Conservation (phyloP, 2,329 filamentous ascomycete genomes). For the Fusarium robinianum region DNA sequence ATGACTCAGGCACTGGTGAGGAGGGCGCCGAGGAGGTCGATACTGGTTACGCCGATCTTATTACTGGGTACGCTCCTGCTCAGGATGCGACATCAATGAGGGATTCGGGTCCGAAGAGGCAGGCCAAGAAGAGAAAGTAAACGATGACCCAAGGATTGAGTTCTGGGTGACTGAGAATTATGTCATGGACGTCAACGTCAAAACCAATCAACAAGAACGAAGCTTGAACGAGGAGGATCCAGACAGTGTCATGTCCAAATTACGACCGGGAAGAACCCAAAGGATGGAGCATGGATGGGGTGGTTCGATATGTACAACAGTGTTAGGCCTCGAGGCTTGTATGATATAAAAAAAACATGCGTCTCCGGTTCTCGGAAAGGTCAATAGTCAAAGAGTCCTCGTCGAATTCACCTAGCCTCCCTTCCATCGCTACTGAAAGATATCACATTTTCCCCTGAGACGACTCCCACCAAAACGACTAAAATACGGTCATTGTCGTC, state of each 20-base stretch:
- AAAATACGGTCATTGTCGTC: slow-evolving; percentile 16
- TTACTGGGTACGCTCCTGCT: slow-evolving; percentile 52
- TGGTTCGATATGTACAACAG: slow-evolving; percentile 43
- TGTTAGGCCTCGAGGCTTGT: slow-evolving; percentile 40
- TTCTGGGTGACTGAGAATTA: slow-evolving; percentile 3
- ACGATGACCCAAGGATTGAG: slow-evolving; percentile 12
- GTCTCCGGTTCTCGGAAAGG: slow-evolving; percentile 33
- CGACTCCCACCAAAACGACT: slow-evolving; percentile 20
- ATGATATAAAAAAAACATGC: slow-evolving; percentile 42
- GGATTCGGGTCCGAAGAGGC: slow-evolving; percentile 47
- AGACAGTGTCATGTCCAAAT: slow-evolving; percentile 29
- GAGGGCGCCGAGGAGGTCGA: slow-evolving; percentile 35
- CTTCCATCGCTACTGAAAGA: slow-evolving; percentile 10
- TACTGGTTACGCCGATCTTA: slow-evolving; percentile 49
- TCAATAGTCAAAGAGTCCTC: slow-evolving; percentile 27
- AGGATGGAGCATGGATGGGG: slow-evolving; percentile 25
- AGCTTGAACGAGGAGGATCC: slow-evolving; percentile 1
- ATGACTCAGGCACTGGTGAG: slow-evolving; percentile 64
- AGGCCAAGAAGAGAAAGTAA: slow-evolving; percentile 55
- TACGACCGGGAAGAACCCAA: slow-evolving; percentile 18
- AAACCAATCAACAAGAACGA: background rate
- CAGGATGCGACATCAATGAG: slow-evolving; percentile 44
- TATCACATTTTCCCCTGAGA: slow-evolving; percentile 12
- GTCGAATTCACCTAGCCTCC: slow-evolving; percentile 13
- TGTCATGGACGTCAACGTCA: background rate